These are phyloP conservation scores for Syzygium oleosum DNA, from an alignment of 345 rosid species.

Conservation along the genomic window DNA sequence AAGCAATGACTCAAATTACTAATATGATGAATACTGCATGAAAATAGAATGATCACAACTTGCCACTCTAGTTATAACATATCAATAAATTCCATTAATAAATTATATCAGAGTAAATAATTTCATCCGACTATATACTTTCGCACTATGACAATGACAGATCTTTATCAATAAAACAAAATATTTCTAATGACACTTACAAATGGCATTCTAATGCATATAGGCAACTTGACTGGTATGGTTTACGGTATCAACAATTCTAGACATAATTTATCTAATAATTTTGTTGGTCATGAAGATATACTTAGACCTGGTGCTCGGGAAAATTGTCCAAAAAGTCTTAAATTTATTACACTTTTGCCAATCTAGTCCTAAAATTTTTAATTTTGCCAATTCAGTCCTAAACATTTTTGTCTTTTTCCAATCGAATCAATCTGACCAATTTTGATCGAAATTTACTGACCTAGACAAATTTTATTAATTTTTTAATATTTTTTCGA, in stretches of 20 bases:
- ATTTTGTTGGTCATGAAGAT: neutral
- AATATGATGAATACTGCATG: fast-evolving
- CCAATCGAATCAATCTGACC: too few species aligned
- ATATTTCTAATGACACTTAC: neutral
- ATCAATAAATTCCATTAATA: neutral
- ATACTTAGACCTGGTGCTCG: neutral
- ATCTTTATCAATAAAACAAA: neutral
- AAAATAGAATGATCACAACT: neutral
- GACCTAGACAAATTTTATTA: too few species aligned
- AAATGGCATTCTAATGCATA: neutral
- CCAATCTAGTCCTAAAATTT: too few species aligned
- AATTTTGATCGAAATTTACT: too few species aligned
- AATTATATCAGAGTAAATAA: fast-evolving
- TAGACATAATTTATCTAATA: neutral
- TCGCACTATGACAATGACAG: fast-evolving
- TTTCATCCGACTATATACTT: neutral
- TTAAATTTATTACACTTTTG: too few species aligned
- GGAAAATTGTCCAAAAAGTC: too few species aligned
- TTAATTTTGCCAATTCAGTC: too few species aligned
- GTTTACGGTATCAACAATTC: neutral
- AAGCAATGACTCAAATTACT: neutral
- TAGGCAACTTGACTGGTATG: neutral
- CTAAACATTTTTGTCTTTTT: too few species aligned
- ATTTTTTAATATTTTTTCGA: too few species aligned
- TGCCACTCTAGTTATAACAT: neutral